A percentile compares a stretch with the other conserved stretches of the same genome.
Conservation (phyloP, 345 rosid genomes). For the Eucalyptus tenuipes region DNA sequence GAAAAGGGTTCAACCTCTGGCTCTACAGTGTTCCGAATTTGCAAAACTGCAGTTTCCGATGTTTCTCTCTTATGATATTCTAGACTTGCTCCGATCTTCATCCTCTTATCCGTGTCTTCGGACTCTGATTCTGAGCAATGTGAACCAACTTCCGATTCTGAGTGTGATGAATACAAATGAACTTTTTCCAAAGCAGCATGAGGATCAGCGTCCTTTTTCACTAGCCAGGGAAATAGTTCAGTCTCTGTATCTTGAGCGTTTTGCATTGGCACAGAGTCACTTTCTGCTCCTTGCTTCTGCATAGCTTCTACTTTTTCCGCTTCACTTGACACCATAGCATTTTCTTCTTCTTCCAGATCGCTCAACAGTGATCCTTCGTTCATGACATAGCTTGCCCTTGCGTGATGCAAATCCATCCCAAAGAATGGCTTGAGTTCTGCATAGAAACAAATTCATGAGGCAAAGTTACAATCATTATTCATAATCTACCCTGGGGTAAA, state of each 20-base stretch:
- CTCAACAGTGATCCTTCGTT: background rate
- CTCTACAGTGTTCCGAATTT: background rate
- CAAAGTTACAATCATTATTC: background rate
- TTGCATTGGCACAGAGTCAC: background rate
- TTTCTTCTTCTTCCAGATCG: background rate
- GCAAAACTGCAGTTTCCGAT: background rate
- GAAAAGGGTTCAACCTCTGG: background rate
- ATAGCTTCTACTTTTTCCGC: background rate
- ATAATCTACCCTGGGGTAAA: no score
- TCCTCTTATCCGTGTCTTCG: background rate
- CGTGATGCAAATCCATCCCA: background rate
- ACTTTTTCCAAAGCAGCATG: background rate
- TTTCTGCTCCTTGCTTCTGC: background rate
- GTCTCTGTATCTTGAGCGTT: background rate
- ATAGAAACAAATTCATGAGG: background rate
- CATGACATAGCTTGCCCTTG: background rate
- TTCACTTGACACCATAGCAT: background rate
- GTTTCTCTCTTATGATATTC: background rate
- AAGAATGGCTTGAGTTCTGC: background rate
- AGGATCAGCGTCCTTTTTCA: background rate
- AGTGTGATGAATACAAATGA: background rate
- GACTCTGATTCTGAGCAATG: background rate
- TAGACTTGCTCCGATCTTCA: background rate
- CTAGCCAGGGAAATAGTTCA: background rate
- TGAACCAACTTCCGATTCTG: background rate